Evolutionary conservation across 2,329 filamentous ascomycete species (phyloP), one percentile per base, ranked within the genome.

Genomic region (Colletotrichum trifolii): DNA sequence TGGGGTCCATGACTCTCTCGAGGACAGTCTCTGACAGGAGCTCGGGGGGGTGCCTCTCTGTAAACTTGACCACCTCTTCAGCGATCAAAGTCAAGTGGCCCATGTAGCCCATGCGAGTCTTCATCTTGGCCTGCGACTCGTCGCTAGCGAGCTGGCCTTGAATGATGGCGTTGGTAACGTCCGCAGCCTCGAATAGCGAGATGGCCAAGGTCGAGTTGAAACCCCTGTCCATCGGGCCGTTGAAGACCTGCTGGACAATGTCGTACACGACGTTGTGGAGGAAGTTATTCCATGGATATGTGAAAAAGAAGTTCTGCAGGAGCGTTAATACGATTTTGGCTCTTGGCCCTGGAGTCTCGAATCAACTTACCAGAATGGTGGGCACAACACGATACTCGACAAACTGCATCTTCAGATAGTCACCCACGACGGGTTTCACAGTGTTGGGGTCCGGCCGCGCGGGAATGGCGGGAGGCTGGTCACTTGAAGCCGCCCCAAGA

Each of bases 241-340:
- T 99, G 78, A 99, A 98, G 1, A 99, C 96, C 81, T 99, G 96
- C 77, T 99, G 96, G 47, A 99, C 93, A 73, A 99, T 94, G 76
- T 99, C 96, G 75, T 99, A 99, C 52, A 99, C 96, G 47, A 99
- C 96, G 74, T 99, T 99, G 79, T 99, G 96, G 48, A 99, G 85
- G 75, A 99, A 99, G 77, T 99, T 99, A 79, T 99, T 99, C 96
- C 96, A 99, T 1, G 96, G 95, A 73, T 98, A 99, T 65, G 91
- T 89, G 82, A 99, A 99, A 81, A 99, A 99, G 82, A 98, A 98
- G 62, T 94, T 92, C 93, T 96, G 69, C 6, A 25, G 25, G 4
- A 25, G 5, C 25, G 25, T 25, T 25, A 25, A 25, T 25, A 25
- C 25, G 25, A 25, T 25, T 25, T 5, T 25, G 25, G 25, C 25